Evolutionary conservation across 2,329 filamentous ascomycete genomes (phyloP), one percentile per base, ranked within the genome.

Genomic region (Xylariales sp.): DNA sequence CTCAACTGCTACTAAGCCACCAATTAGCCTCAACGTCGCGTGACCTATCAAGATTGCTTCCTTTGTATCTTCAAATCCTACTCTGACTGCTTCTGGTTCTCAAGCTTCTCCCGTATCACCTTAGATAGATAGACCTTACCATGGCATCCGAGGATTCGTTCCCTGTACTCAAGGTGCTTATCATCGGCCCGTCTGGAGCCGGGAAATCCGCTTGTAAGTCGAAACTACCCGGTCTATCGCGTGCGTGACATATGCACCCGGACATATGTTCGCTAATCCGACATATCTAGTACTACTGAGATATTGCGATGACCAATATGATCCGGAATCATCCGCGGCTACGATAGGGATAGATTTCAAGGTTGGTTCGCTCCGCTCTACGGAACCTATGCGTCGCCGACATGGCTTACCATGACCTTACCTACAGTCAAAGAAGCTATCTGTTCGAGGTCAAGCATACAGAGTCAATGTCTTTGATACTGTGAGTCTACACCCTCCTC

Each of bases 271-370:
- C n/a, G n/a, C n/a, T n/a, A n/a, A n/a, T n/a, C n/a, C n/a, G n/a
- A n/a, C n/a, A n/a, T n/a, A n/a, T n/a, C n/a, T 49, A 76, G 73
- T 78, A 46, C 60, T 78, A 34, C 66, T 73, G 45, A 63, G 73
- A 51, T 78, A 78, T 49, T 76, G 71, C 54, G 73, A 77, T 47
- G 71, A 77, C 53, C 71, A 76, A 50, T 78, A 76, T 50, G 74
- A 78, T 44, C 67, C 71, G 4, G 73, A 77, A 52, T 68, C 65
- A 25, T 69, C 71, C 4, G 69, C 73, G 5, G 73, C 74, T 5
- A 78, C 74, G 3, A 77, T 78, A 47, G 74, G 74, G 21, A 73
- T 78, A 45, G 74, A 78, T 51, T 77, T 74, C 57, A 74, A 75
- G 59, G 73, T 76, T 40, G 44, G 56, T 50, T 24, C 44, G 4